Conservation (phyloP, 2,329 filamentous ascomycete species). For the Ceratocystis cacaofunesta region DNA sequence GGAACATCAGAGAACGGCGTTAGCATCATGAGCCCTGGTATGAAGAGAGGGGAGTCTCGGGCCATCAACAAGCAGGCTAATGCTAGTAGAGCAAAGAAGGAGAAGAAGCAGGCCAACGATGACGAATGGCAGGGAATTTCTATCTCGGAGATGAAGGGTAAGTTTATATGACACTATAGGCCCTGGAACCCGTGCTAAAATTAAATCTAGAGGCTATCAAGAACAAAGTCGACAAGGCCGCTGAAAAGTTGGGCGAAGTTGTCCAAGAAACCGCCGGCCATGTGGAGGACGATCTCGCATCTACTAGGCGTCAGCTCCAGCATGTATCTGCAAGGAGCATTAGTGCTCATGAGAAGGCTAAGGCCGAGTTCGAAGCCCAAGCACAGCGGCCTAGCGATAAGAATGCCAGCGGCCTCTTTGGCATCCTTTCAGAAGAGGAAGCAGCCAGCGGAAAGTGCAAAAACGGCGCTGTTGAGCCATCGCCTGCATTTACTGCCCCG, state of each 20-base stretch:
- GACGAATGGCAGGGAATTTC: constrained; percentile 10
- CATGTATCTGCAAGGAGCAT: background rate
- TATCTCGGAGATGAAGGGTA: constrained; percentile 14
- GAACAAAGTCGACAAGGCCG: constrained; percentile 1
- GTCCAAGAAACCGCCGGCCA: constrained; percentile 8
- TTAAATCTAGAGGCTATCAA: constrained; percentile 7
- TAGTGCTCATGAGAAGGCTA: background rate
- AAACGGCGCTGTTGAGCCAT: background rate
- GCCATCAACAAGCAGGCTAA: constrained; percentile 13
- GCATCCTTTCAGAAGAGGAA: constrained; percentile 1
- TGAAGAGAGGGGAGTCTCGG: constrained; percentile 10
- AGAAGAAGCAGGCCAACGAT: background rate
- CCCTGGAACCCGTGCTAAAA: background rate
- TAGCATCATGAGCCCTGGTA: background rate
- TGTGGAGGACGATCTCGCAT: constrained; percentile 4
- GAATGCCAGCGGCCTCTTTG: constrained; percentile 10
- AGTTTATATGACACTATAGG: background rate
- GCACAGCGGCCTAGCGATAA: background rate
- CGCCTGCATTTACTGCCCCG: background rate
- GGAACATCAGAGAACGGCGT: constrained; percentile 14
- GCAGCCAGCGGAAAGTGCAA: background rate
- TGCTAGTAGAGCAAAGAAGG: background rate
- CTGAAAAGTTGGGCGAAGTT: constrained; percentile 5
- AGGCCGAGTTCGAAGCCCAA: background rate
- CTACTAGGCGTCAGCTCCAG: background rate